A percentile compares a stretch with the other conserved stretches of the same genome.
phyloP scores from a whole-genome alignment of 805 yeast genomes.

The Kuraishia borneana region DNA sequence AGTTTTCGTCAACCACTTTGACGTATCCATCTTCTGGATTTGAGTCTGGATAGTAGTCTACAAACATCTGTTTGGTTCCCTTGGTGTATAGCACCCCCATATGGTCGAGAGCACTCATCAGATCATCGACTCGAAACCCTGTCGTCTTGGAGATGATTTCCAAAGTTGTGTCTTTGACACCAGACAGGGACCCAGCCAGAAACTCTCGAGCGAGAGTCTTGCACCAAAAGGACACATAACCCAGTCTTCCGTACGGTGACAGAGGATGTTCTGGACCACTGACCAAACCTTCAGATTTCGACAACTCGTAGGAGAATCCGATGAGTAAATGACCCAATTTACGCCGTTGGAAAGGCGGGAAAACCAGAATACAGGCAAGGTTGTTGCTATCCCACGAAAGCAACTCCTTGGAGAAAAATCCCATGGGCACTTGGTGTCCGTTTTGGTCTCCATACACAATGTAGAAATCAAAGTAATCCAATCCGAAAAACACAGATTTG shows the following conservation, averaged over 20 bases:
- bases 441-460: slow-evolving; percentile 46
- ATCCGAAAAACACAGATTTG: slow-evolving; percentile 75
- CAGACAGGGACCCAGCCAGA: slow-evolving; percentile 26
- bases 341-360: slow-evolving; percentile 84
- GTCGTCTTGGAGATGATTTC: slow-evolving; percentile 41
- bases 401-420: slow-evolving; percentile 84
- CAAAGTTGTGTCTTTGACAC: slow-evolving; percentile 24
- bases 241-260: slow-evolving; percentile 66
- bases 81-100: slow-evolving; percentile 31
- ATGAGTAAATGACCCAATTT: slow-evolving; percentile 72
- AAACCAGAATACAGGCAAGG: slow-evolving; percentile 80
- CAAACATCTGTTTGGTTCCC: slow-evolving; percentile 12
- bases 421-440: slow-evolving; percentile 50
- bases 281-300: slow-evolving; percentile 45
- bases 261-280: slow-evolving; percentile 94
- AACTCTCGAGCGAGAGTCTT: slow-evolving; percentile 33
- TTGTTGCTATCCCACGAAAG: slow-evolving; percentile 74
- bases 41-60: slow-evolving; percentile 16
- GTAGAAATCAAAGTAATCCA: slow-evolving; percentile 74
- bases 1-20: slow-evolving; percentile 12
- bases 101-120: slow-evolving; percentile 44
- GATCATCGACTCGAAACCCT: slow-evolving; percentile 55
- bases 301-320: slow-evolving; percentile 72
- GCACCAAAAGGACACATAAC: slow-evolving; percentile 74
- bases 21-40: slow-evolving; percentile 8